phyloP scores from a whole-genome alignment of 495 filamentous ascomycete genomes.

The Neurospora sp. region DNA sequence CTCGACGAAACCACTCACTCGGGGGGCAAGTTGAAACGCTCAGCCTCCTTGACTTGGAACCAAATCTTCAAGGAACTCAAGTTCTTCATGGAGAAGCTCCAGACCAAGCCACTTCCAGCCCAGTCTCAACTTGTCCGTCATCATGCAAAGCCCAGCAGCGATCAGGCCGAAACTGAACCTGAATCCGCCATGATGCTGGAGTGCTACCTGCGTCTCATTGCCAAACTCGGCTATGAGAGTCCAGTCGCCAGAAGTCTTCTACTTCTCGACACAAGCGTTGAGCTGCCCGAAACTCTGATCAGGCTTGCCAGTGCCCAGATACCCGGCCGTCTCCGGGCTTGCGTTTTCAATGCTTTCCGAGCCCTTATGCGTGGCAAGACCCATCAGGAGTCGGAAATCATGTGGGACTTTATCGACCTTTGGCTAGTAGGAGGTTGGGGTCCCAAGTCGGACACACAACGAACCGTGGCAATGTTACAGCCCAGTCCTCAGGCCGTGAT shows the following conservation, averaged over 20 bases:
- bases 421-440: conserved; percentile 54
- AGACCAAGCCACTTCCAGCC: conserved; percentile 47
- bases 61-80: conserved; percentile 87
- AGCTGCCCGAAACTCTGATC: conserved; percentile 56
- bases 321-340: conserved; percentile 64
- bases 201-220: conserved; percentile 78
- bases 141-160: conserved; percentile 40
- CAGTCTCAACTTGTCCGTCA: conserved; percentile 48
- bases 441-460: conserved; percentile 23
- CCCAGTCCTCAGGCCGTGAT: conserved; percentile 34
- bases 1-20: conserved; percentile 71
- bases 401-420: conserved; percentile 63
- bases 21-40: conserved; percentile 64
- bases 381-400: conserved; percentile 44
- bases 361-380: conserved; percentile 60
- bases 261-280: conserved; percentile 50
- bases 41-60: conserved; percentile 74
- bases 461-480: conserved; percentile 24
- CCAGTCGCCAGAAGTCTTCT: conserved; percentile 57
- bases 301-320: conserved; percentile 58
- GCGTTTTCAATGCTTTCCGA: conserved; percentile 58
- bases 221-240: conserved; percentile 64
- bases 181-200: conserved; percentile 89
- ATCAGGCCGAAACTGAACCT: conserved; percentile 58
- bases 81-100: conserved; percentile 59